These are phyloP conservation scores for Ustilago loliicola DNA, from an alignment of 1,284 basidiomycete genomes.

Conservation along the genomic window DNA sequence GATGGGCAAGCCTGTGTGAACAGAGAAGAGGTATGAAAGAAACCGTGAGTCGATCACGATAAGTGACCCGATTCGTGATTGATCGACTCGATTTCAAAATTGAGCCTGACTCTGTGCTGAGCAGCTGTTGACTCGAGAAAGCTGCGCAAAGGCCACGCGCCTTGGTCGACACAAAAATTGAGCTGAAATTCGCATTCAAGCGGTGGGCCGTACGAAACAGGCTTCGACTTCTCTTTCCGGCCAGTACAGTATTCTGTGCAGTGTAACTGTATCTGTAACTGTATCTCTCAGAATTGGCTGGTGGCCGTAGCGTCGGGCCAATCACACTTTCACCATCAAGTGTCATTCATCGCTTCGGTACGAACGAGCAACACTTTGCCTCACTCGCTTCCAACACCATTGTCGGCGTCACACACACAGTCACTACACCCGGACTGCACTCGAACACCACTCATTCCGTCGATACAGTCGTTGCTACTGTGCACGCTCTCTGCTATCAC, in stretches of 20 bases:
- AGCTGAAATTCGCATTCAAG: slow-evolving; percentile 3
- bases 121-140: background rate
- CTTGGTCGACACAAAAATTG: slow-evolving; percentile 1
- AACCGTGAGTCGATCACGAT: slow-evolving; percentile 27
- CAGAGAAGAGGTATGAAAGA: background rate
- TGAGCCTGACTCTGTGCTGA: slow-evolving; percentile 1
- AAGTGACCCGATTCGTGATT: slow-evolving; percentile 18
- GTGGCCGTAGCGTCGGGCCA: slow-evolving; percentile 27
- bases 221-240: slow-evolving; percentile 9
- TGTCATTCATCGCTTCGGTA: slow-evolving; percentile 4
- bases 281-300: background rate
- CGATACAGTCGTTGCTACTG: background rate
- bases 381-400: slow-evolving; percentile 4
- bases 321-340: slow-evolving; percentile 9
- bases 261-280: background rate
- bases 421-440: background rate
- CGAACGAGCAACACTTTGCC: background rate
- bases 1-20: background rate
- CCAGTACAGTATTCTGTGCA: background rate
- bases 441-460: background rate
- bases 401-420: background rate
- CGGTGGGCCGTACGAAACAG: slow-evolving; percentile 39
- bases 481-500: background rate
- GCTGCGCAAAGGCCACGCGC: slow-evolving; percentile 13
- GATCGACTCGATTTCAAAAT: slow-evolving; percentile 20